Evolutionary conservation across 2,329 filamentous ascomycete species (phyloP), one percentile per base, ranked within the genome.

Genomic region (Pseudogymnoascus sp.): DNA sequence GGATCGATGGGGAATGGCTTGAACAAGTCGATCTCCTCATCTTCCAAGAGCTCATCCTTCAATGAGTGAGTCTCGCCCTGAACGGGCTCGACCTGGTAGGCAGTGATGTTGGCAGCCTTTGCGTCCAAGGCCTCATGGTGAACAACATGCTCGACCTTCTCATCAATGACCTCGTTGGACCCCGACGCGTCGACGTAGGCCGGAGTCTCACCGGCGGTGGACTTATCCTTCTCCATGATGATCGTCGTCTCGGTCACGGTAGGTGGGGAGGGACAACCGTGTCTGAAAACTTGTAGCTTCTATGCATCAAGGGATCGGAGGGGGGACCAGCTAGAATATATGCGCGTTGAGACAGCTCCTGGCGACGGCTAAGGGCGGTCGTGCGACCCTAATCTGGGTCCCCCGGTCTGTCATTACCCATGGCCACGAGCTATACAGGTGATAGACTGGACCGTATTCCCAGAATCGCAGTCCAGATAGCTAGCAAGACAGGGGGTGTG

Each of bases 1-100:
- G 76, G 75, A 30, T 75, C 67, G 0, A 71, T 66, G 11, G 77
- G 76, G 53, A 79, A 77, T 25, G 75, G 76, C 15, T 39, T 57
- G 57, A 62, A 63, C 8, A 64, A 57, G 41, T 64, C 62, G 9
- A 61, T 11, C 18, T 35, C 22, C 38, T 60, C 58, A 28, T 62
- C 62, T 25, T 57, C 18, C 6, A 60, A 15, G 38, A 64, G 43
- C 22, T 64, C 62, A 30, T 62, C 62, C 41, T 64, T 64, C 30
- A 64, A 33, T 6, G 62, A 64, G 20, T 39, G 35, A 58, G 57
- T 11, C 18, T 58, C 57, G n/a, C 57, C 57, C 33, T 58, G 35
- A 15, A 25, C 7, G 57, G 35, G 57, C 57, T 58, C 57, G 37
- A 58, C 37, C 8, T n/a, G 57, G 6, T 38, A 38, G 57, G 37